Base-by-base conservation (phyloP, 1,139 yeast genomes). In the Eremothecium cymbalariae region DNA sequence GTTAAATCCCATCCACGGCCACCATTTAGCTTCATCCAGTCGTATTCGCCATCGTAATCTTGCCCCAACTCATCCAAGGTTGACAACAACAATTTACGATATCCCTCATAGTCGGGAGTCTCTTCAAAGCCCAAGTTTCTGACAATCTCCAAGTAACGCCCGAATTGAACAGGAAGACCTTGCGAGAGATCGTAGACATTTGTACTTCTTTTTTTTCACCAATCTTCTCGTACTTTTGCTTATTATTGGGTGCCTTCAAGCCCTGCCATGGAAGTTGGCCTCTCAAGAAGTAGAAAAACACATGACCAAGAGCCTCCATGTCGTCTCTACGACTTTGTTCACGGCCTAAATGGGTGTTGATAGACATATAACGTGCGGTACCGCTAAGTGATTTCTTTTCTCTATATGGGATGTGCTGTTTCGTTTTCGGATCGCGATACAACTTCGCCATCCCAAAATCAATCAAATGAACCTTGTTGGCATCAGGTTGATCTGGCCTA, bases 201-300 rank as follows among this genome's bases (percentile, higher is more conserved):
- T 0, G 93, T 81, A 2, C 77, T 65, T 56, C 80, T 76, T 52
- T 81, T 81, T 79, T 80, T 51, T 78, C 76, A 29, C 93, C 93
- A 50, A 81, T 81, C 53, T 79, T 81, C 55, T 81, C 93, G 57
- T 81, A 81, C 57, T 81, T 81, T 44, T 77, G 81, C 57, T 80
- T 81, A 59, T 81, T 81, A 8, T 85, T 79, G 32, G 88, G 88
- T 1, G 90, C 90, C 55, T 79, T 86, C 52, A 90, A 74, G 9
- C 98, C 98, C 65, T 90, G 98, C 98, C 98, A 90, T 36, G 98
- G 98, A 55, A 90, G 69, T 15, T 93, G 83, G 25, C 98, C 98
- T 44, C 95, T 76, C 60, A 94, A 78, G 59, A 90, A 90, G 64
- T 90, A 90, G 52, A 90, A 85, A 55, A 90, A 74, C 28, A 90